Conservation (phyloP, 306 rosid species). For the Trifolium subterraneum region DNA sequence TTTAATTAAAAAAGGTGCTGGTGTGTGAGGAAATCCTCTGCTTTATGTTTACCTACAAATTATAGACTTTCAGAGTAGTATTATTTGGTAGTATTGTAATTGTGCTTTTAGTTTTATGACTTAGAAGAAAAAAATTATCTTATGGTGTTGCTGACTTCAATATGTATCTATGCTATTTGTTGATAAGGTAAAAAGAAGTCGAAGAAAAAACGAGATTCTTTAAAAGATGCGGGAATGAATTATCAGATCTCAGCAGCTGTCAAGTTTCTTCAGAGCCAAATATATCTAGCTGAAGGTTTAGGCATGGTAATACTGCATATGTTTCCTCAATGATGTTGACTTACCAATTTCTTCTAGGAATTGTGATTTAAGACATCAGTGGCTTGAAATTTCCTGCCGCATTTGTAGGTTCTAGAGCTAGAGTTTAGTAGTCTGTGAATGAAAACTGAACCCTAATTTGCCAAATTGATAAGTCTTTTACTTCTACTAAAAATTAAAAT, state of each 20-base stretch:
- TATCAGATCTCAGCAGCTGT: slow-evolving; percentile 74
- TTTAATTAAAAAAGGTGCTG: slow-evolving; percentile 15
- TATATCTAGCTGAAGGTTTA: slow-evolving; percentile 89
- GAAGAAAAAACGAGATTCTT: slow-evolving; percentile 78
- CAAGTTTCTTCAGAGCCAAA: slow-evolving; percentile 88
- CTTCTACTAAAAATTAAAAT: slow-evolving; percentile 23
- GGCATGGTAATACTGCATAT: slow-evolving; percentile 67
- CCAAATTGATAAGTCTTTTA: slow-evolving; percentile 16
- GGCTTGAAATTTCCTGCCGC: slow-evolving; percentile 28
- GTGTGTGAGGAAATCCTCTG: slow-evolving; percentile 14
- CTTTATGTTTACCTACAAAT: slow-evolving; percentile 31
- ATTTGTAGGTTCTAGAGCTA: slow-evolving; percentile 31
- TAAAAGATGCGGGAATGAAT: slow-evolving; percentile 68
- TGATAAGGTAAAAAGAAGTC: slow-evolving; percentile 75
- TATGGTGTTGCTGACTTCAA: slow-evolving; percentile 18
- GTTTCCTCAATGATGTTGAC: slow-evolving; percentile 33
- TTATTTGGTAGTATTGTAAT: slow-evolving; percentile 34
- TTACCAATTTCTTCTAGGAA: slow-evolving; percentile 35
- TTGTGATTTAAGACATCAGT: background rate
- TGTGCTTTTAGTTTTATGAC: slow-evolving; percentile 28
- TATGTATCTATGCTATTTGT: slow-evolving; percentile 37
- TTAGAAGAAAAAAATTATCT: slow-evolving; percentile 9
- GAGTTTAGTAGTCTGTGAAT: slow-evolving; percentile 19
- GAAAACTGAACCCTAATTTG: slow-evolving; percentile 28
- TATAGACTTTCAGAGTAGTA: slow-evolving; percentile 14